phyloP scores from a whole-genome alignment of 169 alveolate genomes.

The Eimeria acervulina region DNA sequence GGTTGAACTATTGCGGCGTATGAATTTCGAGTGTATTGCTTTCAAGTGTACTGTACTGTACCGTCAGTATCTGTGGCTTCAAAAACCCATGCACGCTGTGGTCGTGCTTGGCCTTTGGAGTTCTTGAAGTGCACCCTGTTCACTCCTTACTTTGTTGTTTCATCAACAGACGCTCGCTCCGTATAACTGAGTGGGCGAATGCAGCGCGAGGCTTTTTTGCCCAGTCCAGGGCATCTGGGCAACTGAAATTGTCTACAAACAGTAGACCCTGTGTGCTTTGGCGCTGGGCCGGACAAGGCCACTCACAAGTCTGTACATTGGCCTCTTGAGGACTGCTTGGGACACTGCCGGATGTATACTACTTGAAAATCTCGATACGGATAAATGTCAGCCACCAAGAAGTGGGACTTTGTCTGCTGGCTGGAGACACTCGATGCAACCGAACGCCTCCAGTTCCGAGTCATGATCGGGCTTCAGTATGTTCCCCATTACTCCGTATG shows the following conservation, averaged over 20 bases:
- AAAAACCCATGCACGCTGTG: neutral
- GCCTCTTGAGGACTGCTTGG: neutral
- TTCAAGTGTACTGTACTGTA: neutral
- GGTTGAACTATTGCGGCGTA: neutral
- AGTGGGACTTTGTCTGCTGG: constrained; percentile 67
- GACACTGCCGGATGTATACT: neutral
- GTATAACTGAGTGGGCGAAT: neutral
- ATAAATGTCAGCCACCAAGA: constrained; percentile 41
- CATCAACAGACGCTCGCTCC: neutral
- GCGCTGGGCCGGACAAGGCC: neutral
- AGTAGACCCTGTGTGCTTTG: neutral
- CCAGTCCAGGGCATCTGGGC: neutral
- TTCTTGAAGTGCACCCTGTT: neutral
- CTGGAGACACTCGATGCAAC: constrained; percentile 78
- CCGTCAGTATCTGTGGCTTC: neutral
- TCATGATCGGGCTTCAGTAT: constrained; percentile 44
- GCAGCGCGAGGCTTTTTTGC: neutral
- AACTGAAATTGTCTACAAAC: neutral
- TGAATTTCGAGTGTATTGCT: neutral
- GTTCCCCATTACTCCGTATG: constrained; percentile 67
- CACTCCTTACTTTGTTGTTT: neutral
- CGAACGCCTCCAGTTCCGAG: constrained; percentile 73
- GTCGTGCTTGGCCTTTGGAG: neutral
- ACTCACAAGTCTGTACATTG: neutral
- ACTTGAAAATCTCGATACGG: neutral